phyloP scores from a whole-genome alignment of 768 basidiomycete species.

The Rhizopogon roseolus region DNA sequence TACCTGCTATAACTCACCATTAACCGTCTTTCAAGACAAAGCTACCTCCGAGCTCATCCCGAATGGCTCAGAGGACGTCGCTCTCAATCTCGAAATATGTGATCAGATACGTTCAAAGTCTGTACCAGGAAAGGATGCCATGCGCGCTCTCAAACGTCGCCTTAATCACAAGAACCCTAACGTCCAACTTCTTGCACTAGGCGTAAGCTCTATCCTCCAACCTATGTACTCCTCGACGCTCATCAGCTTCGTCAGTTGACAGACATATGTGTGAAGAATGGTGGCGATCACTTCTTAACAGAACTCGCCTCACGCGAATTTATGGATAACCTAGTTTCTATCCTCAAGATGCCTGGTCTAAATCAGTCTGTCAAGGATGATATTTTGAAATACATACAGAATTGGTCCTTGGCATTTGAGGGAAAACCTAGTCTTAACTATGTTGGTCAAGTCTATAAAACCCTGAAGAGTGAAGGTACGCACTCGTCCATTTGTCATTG shows the following conservation, averaged over 20 bases:
- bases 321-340: conserved; percentile 88
- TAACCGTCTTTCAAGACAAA: conserved; percentile 54
- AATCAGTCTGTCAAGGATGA: conserved; percentile 81
- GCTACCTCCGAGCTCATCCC: conserved; percentile 91
- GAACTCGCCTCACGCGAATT: conserved; percentile 89
- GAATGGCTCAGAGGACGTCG: conserved; percentile 82
- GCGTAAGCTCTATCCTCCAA: conserved; percentile 44
- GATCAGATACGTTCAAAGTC: conserved; percentile 95
- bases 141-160: conserved; percentile 83
- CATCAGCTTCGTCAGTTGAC: conserved; percentile 52
- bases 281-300: conserved; percentile 83
- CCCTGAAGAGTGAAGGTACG: conserved; percentile 67
- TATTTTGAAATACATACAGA: conserved; percentile 79
- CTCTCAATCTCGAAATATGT: conserved; percentile 90
- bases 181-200: conserved; percentile 83
- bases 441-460: conserved; percentile 76
- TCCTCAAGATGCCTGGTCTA: conserved; percentile 71
- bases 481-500: background rate
- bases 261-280: conserved; percentile 95
- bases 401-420: conserved; percentile 90
- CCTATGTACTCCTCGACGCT: background rate
- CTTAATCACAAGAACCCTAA: conserved; percentile 95
- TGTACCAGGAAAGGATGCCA: conserved; percentile 78
- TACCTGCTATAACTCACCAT: conserved; percentile 3
- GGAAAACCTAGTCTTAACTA: conserved; percentile 71